Base-by-base conservation (phyloP, 306 rosid genomes). In the Heteromeles arbutifolia region DNA sequence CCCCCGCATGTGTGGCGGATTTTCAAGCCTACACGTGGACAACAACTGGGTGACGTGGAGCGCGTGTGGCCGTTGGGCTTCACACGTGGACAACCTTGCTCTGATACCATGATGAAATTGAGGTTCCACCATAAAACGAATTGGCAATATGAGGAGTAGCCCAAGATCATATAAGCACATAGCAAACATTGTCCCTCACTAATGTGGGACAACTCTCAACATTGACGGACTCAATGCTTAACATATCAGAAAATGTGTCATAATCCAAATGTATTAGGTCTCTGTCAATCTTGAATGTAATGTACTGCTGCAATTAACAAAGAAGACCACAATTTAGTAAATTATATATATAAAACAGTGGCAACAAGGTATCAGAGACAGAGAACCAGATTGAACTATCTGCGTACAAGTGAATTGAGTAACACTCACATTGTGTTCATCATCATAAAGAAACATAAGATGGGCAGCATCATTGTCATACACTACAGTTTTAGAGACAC, bases 361-460 rank as follows among this genome's bases (percentile, higher is more conserved):
- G 75, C 54, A 77, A 77, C 65, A 81, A 84, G 6, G 22, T 53
- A 71, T 75, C 62, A 75, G 14, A 70, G 64, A 34, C 61, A 72
- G 17, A 65, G 21, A 26, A 37, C 17, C 22, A 59, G 26, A 65
- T 62, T 72, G 65, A 74, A 70, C 75, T 64, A 83, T 80, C 28
- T 67, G 29, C 54, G 31, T 41, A 26, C 61, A 74, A 69, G 72
- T 69, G 67, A 77, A 11, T 4, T 45, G 67, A 73, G 68, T 62
- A 75, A 72, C 80, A 89, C 98, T 90, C 88, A 95, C 98, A 45
- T 88, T 85, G 74, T 81, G 65, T 73, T 80, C 73, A n/a, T 72
- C 68, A 59, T 68, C 86, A 24, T 80, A 81, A 69, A 78, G 84
- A 45, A 63, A 37, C 75, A 76, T 70, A 45, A 82, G 81, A 77